Evolutionary conservation across 257 asterid species (phyloP), one percentile per base, ranked within the genome.

Genomic region (Solanum bulbocastanum): DNA sequence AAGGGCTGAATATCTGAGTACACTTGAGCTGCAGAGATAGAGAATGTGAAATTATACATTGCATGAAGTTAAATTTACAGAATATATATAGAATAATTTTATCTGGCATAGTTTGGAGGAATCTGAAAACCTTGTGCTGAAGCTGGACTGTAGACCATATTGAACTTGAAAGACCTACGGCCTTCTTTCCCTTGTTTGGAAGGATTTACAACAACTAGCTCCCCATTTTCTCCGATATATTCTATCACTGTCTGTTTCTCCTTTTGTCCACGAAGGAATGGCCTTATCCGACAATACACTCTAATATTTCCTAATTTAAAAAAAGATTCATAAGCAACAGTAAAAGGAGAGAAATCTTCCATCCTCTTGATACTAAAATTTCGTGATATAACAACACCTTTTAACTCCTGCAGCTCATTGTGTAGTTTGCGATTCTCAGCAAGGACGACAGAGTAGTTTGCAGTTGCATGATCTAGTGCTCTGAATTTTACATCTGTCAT

Each of bases 221-320:
- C 98, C 81, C 99, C 99, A 88, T 94, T 92, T 86, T 96, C 98
- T 88, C 99, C 99, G 81, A 94, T 86, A 78, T 94, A 87, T 75
- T 97, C 99, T 12, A 96, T 44, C 83, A 89, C 92, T 22, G 99
- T 85, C 86, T 94, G 95, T 66, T 86, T 97, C 88, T 94, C 98
- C 86, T 91, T 94, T 90, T 95, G 98, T 40, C 98, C 98, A 0
- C 96, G 96, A 42, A 91, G 93, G 90, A 96, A 97, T 58, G 99
- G 99, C 93, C 99, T 95, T 91, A 94, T 85, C 88, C 99, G 93
- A 85, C 99, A 97, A 83, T 95, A 97, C 72, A 96, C 99, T 90
- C 99, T 94, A 86, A 97, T 97, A 69, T 96, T 97, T 88, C 99
- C 99, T 97, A 84, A 89, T 72, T 49, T 46, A 32, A 44, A 10